phyloP scores from a whole-genome alignment of 495 filamentous ascomycete species.

The Penicillium pulvis region DNA sequence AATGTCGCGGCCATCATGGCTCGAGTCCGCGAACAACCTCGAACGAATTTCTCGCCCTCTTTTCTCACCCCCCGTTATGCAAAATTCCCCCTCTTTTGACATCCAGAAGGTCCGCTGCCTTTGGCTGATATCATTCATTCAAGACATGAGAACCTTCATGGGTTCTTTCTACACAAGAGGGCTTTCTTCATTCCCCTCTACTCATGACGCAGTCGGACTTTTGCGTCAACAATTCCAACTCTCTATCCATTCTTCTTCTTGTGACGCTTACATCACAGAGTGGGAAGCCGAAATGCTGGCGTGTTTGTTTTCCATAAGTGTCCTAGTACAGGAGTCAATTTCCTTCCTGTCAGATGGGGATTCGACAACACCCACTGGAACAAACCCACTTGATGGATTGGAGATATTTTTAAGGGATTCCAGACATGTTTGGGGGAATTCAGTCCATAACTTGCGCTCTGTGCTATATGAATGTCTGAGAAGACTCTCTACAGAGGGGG shows the following conservation, averaged over 20 bases:
- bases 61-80: slow-evolving; percentile 6
- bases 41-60: slow-evolving; percentile 10
- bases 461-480: slow-evolving; percentile 21
- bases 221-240: slow-evolving; percentile 21
- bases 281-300: slow-evolving; percentile 22
- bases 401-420: slow-evolving; percentile 16
- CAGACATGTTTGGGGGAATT: slow-evolving; percentile 16
- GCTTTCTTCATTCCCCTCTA: slow-evolving; percentile 15
- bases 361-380: not conserved
- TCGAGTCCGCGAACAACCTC: slow-evolving; percentile 29
- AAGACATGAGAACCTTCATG: slow-evolving; percentile 34
- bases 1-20: slow-evolving; percentile 34
- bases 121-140: slow-evolving; percentile 36
- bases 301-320: slow-evolving; percentile 28
- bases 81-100: slow-evolving; percentile 15
- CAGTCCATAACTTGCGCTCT: slow-evolving; percentile 20
- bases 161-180: slow-evolving; percentile 23
- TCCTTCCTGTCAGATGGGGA: slow-evolving; percentile 10
- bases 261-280: not conserved
- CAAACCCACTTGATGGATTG: slow-evolving; percentile 14
- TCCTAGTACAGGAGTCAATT: slow-evolving; percentile 32
- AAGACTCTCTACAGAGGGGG: slow-evolving; percentile 7
- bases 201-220: slow-evolving; percentile 24
- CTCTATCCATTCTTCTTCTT: slow-evolving; percentile 1
- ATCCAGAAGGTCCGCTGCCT: slow-evolving; percentile 30